phyloP scores from a whole-genome alignment of 2,329 filamentous ascomycete genomes.

The Aspergillus glaucus region DNA sequence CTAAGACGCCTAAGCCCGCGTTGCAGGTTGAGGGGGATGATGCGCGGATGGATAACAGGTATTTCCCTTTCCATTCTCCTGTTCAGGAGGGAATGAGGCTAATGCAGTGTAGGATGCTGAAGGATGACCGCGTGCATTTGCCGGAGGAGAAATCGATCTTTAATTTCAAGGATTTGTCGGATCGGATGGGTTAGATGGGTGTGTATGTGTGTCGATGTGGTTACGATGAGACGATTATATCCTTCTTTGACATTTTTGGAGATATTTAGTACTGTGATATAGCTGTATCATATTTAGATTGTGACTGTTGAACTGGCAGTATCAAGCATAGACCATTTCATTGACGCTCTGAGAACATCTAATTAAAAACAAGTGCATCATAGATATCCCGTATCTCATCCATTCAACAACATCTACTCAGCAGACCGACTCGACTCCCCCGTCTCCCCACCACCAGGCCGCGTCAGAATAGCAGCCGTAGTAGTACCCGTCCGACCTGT shows the following conservation, averaged over 20 bases:
- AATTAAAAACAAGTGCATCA: no score
- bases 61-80: conserved; percentile 1
- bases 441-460: conserved; percentile 41
- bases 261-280: neutral
- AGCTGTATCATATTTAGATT: neutral
- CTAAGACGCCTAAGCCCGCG: conserved; percentile 72
- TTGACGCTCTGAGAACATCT: neutral
- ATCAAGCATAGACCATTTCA: neutral
- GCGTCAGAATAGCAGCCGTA: conserved; percentile 65
- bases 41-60: conserved; percentile 70
- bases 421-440: conserved; percentile 9
- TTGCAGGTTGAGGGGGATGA: conserved; percentile 90
- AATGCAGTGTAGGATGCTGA: conserved; percentile 62
- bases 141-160: conserved; percentile 62
- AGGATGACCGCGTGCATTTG: conserved; percentile 70
- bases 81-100: conserved; percentile 1
- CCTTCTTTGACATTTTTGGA: conserved; percentile 1
- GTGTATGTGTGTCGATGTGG: neutral
- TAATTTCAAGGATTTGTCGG: conserved; percentile 66
- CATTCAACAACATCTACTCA: no score
- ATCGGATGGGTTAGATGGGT: conserved; percentile 53
- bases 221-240: conserved; percentile 28
- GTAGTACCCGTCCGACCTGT: conserved; percentile 50
- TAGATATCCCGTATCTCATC: no score
- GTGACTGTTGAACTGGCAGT: neutral